Base-by-base conservation (phyloP, 108 stramenopile genomes). In the Parietichytrium sp. region DNA sequence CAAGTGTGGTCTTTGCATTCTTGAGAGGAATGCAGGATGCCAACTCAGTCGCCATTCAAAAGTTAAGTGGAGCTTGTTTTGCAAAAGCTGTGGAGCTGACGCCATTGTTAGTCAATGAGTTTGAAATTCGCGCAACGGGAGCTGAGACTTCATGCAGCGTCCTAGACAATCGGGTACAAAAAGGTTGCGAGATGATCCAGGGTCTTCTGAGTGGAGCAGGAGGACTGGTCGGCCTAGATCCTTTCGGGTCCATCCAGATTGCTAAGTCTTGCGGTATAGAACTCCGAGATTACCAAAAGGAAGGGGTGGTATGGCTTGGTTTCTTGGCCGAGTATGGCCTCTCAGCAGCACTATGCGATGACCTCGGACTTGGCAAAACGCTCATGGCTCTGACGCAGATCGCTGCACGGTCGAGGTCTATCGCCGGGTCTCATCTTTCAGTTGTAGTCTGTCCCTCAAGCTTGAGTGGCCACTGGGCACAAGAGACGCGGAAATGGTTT, bases 281-380 rank as follows among this genome's bases (percentile, higher is more conserved):
- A 42, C 20, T 72, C 38, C 61, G 61, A 6, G 36, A 33, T n/a
- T 72, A 72, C 20, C 61, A 72, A 20, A 72, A 45, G 20, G 61
- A 72, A 27, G 61, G 61, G 38, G 61, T 72, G 6, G 36, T 33
- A n/a, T 72, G 61, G 61, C 61, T 72, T 7, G 61, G 16, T 8
- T 72, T 72, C 45, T 42, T 72, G 10, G 61, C 61, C 20, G 8
- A 72, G 42, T 42, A 72, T 42, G 61, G 61, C 8, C 61, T 72
- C 20, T 72, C 20, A 33, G 61, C 38, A 6, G 61, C 61, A 6
- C 42, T 72, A 6, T 72, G 61, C 20, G 78, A 79, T 27, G 78
- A 79, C 26, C 47, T 79, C 10, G 78, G 78, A n/a, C 49, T 79
- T 18, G 78, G 78, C 1, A 79, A 79, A n/a, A 79, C 78, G 18